Evolutionary conservation across 805 yeast genomes (phyloP), one percentile per base, ranked within the genome.

Genomic region (Metschnikowia sp.): DNA sequence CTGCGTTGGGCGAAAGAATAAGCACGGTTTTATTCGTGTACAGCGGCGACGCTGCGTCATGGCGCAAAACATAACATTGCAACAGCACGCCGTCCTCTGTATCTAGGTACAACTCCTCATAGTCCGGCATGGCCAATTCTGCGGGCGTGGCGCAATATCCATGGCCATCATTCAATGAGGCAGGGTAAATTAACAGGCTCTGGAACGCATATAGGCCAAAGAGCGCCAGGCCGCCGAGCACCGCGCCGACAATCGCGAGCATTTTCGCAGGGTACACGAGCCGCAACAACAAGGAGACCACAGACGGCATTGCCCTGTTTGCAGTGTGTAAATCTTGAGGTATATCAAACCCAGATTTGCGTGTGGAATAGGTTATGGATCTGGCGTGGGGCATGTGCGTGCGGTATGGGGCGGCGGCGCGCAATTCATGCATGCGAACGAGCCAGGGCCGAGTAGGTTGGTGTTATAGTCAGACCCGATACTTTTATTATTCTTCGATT

Each of bases 1-100:
- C 98, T 2, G 97, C 97, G 66, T 92, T 92, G 4, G 98, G 98
- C 41, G 90, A 83, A 43, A 91, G 73, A 18, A 94, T 76, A 26
- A 94, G 59, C 10, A 92, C 77, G 0, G 97, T 88, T 54, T 84
- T 86, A 52, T 78, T 73, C 31, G 75, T 65, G 48, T 82, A 78
- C 18, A 48, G 53, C 3, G 70, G 57, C 4, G 59, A 49, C 10
- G 56, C 54, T 4, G 61, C 55, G 49, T 80, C 79, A 26, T 83
- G 85, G 15, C 76, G 68, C 47, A 88, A 68, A 42, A 79, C 69
- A 61, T 72, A 92, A 22, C 88, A 77, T 50, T 87, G 86, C 32
- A 92, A 64, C 10, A 66, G 73, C 48, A 81, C 84, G 2, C 85
- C 86, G 60, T 92, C 98, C 3, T 66, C 63, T 0, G 98, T 91